Base-by-base conservation (phyloP, 306 rosid species). In the Morella rubra region DNA sequence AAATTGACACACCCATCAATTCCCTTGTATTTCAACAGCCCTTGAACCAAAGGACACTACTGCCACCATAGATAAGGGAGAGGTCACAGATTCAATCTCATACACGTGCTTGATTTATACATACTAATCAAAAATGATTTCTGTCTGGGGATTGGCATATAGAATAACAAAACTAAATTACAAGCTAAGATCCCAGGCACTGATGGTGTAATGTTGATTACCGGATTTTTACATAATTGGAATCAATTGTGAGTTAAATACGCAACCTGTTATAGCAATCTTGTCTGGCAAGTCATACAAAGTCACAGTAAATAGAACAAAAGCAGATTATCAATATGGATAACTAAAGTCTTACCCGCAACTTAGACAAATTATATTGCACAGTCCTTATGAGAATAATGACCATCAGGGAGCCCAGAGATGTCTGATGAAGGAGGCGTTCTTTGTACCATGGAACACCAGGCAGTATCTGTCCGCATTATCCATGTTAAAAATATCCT, bases 391-490 rank as follows among this genome's bases (percentile, higher is more conserved):
- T 93, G 78, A 96, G 93, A 77, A 90, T 91, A 81, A 92, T 83
- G 71, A 96, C 97, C 94, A 91, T 82, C 87, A 96, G 89, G 72
- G 99, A 96, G 82, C 98, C 99, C 71, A 92, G 99, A 77, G 98
- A 92, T 60, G 91, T 91, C 77, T 91, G 99, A 84, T 92, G 93
- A 83, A 96, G 99, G 73, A 92, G 92, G 73, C 98, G 98, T 75
- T 96, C 99, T 88, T 91, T 96, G 86, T 92, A 92, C 99, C 99
- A 96, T 70, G 99, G 90, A 77, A 96, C 97, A 75, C 80, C 89
- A 11, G 91, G 84, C 85, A 96, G 87, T 45, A 92, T 85, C 99
- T 96, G 97, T 69, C 47, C 83, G 80, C 14, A 72, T 15, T 46
- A 56, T 84, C 64, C 65, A 69, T 49, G 81, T 81, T 71, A 86